Base-by-base conservation (phyloP, 140 eudicot genomes). In the Anethum foeniculum region DNA sequence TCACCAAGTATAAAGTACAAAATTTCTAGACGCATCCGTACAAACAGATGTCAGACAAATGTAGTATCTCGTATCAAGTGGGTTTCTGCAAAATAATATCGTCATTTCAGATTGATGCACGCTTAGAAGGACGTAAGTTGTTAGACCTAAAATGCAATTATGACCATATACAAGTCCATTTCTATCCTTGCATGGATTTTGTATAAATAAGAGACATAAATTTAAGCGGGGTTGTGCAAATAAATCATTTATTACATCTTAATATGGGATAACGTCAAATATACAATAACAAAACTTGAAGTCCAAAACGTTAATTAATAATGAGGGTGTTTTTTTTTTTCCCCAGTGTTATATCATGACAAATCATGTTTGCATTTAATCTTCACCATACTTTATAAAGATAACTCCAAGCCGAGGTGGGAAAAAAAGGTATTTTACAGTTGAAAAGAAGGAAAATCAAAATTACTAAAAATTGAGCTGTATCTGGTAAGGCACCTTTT, bases 401-500 rank as follows among this genome's bases (percentile, higher is more conserved):
- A 71, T 6, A 71, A 34, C 30, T 71, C 14, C 48, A 71, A 23
- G 44, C 14, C 19, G 10, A 8, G 11, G 28, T 12, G 14, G 16
- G 2, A 21, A 71, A 71, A 25, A 39, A 3, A 71, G 38, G 0
- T 14, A 34, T 38, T 14, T 71, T 71, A 14, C n/a, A 6, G 23
- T 32, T 10, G 41, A 71, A 38, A 71, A n/a, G 7, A 73, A 73
- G 15, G 9, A 16, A 36, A 41, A 72, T 39, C 15, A n/a, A 7
- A 60, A 2, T 60, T n/a, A 6, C 2, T 9, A 9, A 2, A n/a
- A 62, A 39, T 2, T 75, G 44, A 79, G 41, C 41, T 11, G 43
- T 21, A 46, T 65, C 48, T 19, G 64, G 28, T 28, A 6, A 64
- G 43, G n/a, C 15, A 79, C 96, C 96, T 88, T 88, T 83, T 76